Evolutionary conservation across 2,329 filamentous ascomycete species (phyloP), one percentile per base, ranked within the genome.

Genomic region (Arachnomyces sp.): DNA sequence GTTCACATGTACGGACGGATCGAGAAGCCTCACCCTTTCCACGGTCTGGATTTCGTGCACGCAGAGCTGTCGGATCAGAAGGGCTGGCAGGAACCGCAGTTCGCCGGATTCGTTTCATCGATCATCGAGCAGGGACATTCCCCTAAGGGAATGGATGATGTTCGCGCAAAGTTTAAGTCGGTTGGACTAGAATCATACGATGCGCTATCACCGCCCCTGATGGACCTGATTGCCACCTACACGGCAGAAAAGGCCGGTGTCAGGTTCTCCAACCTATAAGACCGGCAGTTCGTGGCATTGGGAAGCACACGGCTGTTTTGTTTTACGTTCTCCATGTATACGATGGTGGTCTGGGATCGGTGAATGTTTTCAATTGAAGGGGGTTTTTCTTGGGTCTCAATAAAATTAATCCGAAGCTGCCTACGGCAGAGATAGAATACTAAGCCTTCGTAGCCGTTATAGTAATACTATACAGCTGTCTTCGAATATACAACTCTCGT

Each of bases 31-130:
- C 80, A 83, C 53, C 63, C 79, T 0, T 83, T 84, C 67, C 74
- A 77, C 57, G 79, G 79, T 0, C 66, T 83, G n/a, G 78, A 81
- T 56, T 83, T 83, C 56, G 76, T 83, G 8, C 79, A 83, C 58
- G 67, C 66, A 1, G 79, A 84, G 61, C 62, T 84, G 33, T 74
- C 71, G 13, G 63, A 71, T 37, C 59, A 71, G 40, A 68, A 73
- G 55, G 79, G 79, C n/a, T 83, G 80, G 79, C 79, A 83, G 61
- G 79, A 81, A 63, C 78, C 78, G 5, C 79, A 82, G 53, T 84
- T 83, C 49, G 79, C 79, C 2, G 80, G 72, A 0, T 84, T 83
- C 44, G 78, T 83, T 30, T 77, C 73, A 28, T 79, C 73, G 41
- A 76, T 82, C 43, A 81, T 83, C 43, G 79, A 83, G 71, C 77